Conservation (phyloP, 148 eudicot genomes). For the Nepenthes mirabilis region DNA sequence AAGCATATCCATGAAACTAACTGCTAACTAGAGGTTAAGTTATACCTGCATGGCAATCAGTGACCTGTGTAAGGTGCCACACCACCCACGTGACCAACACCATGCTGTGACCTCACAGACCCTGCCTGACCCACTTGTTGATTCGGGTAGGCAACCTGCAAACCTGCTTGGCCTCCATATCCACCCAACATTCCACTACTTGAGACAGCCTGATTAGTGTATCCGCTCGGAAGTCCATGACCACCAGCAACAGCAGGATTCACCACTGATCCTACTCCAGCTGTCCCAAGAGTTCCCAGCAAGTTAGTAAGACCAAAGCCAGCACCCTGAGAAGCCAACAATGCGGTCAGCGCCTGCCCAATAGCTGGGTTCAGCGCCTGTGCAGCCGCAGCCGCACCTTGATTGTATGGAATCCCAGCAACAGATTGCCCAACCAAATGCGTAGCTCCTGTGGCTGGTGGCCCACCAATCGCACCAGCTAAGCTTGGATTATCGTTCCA, state of each 20-base stretch:
- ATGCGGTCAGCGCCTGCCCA: constrained; percentile 78
- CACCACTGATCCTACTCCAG: constrained; percentile 23
- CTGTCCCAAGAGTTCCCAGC: constrained; percentile 56
- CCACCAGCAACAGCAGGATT: constrained; percentile 21
- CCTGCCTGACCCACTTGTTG: constrained; percentile 74
- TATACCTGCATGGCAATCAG: constrained; percentile 33
- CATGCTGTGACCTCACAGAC: constrained; percentile 42
- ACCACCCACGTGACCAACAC: constrained; percentile 36
- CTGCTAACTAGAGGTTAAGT: neutral
- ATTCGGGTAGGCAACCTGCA: constrained; percentile 41
- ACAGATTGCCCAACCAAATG: constrained; percentile 52
- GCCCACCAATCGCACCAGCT: constrained; percentile 30
- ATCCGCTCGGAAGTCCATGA: constrained; percentile 22
- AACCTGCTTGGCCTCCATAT: constrained; percentile 37
- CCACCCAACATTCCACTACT: constrained; percentile 29
- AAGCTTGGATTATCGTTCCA: constrained; percentile 46
- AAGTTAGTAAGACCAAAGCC: constrained; percentile 62
- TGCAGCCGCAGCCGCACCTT: constrained; percentile 25
- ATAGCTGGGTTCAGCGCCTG: constrained; percentile 50
- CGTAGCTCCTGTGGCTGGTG: constrained; percentile 21
- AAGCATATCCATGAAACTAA: neutral
- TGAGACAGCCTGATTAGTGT: constrained; percentile 15
- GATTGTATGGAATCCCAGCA: constrained; percentile 30
- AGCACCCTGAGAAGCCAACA: constrained; percentile 65
- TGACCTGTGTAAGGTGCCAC: constrained; percentile 55